phyloP scores from a whole-genome alignment of 805 yeast genomes.

The Wickerhamomyces sydowiorum region DNA sequence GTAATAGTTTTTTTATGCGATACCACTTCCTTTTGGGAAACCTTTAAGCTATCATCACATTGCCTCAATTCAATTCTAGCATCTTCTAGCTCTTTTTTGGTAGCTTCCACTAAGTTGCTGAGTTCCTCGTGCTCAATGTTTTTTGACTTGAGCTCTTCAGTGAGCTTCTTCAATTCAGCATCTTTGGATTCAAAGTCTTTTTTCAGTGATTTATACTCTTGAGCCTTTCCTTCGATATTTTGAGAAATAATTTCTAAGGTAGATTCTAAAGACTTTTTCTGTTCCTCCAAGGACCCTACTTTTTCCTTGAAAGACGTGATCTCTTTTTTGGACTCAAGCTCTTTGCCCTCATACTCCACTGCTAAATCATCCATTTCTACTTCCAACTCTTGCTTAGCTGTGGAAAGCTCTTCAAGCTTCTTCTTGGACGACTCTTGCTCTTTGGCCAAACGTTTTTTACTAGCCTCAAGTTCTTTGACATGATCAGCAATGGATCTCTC shows the following conservation, averaged over 20 bases:
- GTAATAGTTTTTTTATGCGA: slow-evolving; percentile 9
- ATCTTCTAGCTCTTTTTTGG: not conserved
- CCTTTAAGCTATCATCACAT: slow-evolving; percentile 17
- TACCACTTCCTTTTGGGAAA: not conserved
- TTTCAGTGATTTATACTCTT: slow-evolving; percentile 14
- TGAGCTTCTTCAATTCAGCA: not conserved
- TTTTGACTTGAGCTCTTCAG: not conserved
- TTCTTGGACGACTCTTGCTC: not conserved
- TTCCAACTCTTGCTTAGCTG: slow-evolving; percentile 8
- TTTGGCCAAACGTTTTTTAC: not conserved
- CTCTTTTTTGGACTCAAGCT: slow-evolving; percentile 21
- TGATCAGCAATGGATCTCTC: too few species aligned
- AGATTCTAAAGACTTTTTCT: slow-evolving; percentile 27
- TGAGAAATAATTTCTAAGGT: slow-evolving; percentile 28
- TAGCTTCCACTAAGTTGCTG: too few species aligned
- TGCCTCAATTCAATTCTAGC: slow-evolving; percentile 3
- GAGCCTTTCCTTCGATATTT: slow-evolving; percentile 23
- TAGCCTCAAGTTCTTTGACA: not conserved
- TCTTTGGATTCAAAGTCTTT: slow-evolving; percentile 9
- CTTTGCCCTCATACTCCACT: slow-evolving; percentile 23
- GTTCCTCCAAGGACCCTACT: slow-evolving; percentile 22
- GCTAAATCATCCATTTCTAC: slow-evolving; percentile 20
- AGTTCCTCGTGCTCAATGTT: not conserved
- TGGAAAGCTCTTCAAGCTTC: slow-evolving; percentile 3
- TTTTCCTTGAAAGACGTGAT: slow-evolving; percentile 20